Evolutionary conservation across 2,329 filamentous ascomycete species (phyloP), one percentile per base, ranked within the genome.

Genomic region (Paraconiothyrium brasiliense): DNA sequence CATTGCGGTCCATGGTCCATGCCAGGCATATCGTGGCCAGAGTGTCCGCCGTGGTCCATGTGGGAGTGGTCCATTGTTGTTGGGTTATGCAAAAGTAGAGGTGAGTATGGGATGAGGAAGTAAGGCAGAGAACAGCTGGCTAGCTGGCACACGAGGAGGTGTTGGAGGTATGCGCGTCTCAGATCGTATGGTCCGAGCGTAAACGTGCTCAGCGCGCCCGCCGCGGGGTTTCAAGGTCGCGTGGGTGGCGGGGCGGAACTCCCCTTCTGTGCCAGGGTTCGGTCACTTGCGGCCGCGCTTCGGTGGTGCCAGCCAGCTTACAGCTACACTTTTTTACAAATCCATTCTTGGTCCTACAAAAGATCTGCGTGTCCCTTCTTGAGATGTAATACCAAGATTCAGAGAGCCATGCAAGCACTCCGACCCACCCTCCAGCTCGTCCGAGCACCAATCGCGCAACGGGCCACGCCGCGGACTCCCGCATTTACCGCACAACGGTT

Each of bases 1-100:
- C 94, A 97, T 84, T 89, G 88, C 57, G 76, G 78, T 58, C 76
- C 79, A 35, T 83, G 83, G 59, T 66, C 71, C 74, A 76, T 76
- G 63, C 70, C 72, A 35, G 72, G 72, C 84, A 87, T 89, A 76
- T 84, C 83, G 37, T 87, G 86, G 67, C 81, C 81, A 78, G 84
- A 84, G 72, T 90, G 87, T 64, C 84, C 87, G 47, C 73, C 67
- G 63, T 76, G 75, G 52, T 75, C 74, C 77, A 79, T 79, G 30
- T 68, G 68, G 16, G 63, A 62, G 62, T 74, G 71, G 48, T 70
- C 71, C 71, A 73, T 73, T 46, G 30, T 58, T 13, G 16, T n/a
- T 35, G 34, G 37, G 5, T n/a, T 34, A n/a, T 49, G 34, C 13
- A 22, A 14, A 32, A 14, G 13, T 13, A 37, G 27, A n/a, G 16